Evolutionary conservation across 352 stramenopile species (phyloP), one percentile per base, ranked within the genome.

Genomic region (Pythium oligandrum): DNA sequence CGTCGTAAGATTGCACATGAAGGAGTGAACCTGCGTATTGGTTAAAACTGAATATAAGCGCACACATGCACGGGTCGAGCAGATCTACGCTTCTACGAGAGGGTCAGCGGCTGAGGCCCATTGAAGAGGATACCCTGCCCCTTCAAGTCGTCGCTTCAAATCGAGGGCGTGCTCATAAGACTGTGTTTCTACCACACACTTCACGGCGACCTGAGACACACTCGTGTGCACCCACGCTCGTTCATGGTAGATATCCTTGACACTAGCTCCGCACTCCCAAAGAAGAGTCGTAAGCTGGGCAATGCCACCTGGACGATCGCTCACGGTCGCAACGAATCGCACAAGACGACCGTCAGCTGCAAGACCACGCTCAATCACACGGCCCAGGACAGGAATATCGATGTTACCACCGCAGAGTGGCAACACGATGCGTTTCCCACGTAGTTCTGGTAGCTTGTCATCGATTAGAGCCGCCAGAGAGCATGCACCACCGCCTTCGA

Each of bases 201-300:
- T 98, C 33, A 98, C 91, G 3, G 96, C 82, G 5, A 98, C 96
- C 55, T 97, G 86, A 57, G 96, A 97, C 32, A 98, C 96, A 47
- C 85, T 97, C 31, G 88, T 83, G 67, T 98, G 89, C 36, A 98
- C 85, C 87, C 96, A 98, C 17, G 93, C 92, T 35, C 96, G 89
- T 68, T 98, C 93, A 72, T 98, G 96, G 72, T 98, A 98, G 54
- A 98, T 98, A 66, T 98, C 96, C 70, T 98, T 98, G 40, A 98
- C 95, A 51, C 79, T 96, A 44, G 96, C 84, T 46, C 82, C 82
- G 33, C 73, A 82, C 58, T 98, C 83, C 60, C 74, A 82, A 32
- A 99, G 68, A 48, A 98, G 69, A 45, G 79, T 88, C 7, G 95
- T 95, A 3, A 99, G 73, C 55, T 88, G 73, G 32, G 88, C 86